These are phyloP conservation scores for Lagenidium giganteum DNA, from an alignment of 352 stramenopile species.

Conservation along the genomic window DNA sequence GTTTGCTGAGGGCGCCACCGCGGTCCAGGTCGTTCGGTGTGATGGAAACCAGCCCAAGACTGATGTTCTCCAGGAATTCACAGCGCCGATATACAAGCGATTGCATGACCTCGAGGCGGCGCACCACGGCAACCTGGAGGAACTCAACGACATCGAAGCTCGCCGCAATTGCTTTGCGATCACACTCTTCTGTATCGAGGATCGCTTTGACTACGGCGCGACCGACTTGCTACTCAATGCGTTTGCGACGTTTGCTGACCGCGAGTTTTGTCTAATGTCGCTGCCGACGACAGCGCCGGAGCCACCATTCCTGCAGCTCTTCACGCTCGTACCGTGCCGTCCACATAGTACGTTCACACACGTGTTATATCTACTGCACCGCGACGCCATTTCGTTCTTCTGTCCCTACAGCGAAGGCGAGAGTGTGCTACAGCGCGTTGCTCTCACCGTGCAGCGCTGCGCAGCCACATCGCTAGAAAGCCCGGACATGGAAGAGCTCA, in stretches of 20 bases:
- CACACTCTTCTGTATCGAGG: slow-evolving; percentile 63
- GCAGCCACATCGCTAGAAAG: slow-evolving; percentile 7
- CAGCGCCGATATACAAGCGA: no score
- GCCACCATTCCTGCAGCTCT: slow-evolving; percentile 39
- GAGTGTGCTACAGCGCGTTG: slow-evolving; percentile 25
- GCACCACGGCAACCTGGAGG: slow-evolving; percentile 8
- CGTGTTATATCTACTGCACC: slow-evolving; percentile 49
- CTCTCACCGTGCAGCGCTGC: slow-evolving; percentile 29
- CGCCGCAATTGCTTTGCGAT: slow-evolving; percentile 53
- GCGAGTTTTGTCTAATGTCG: slow-evolving; percentile 56
- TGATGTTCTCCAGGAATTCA: no score
- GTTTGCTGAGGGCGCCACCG: no score
- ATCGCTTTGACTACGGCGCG: slow-evolving; percentile 30
- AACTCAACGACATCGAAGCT: slow-evolving; percentile 32
- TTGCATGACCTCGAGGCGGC: no score
- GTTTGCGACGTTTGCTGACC: slow-evolving; percentile 42
- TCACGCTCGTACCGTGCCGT: slow-evolving; percentile 33
- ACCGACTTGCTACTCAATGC: slow-evolving; percentile 39
- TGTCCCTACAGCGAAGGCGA: slow-evolving; percentile 19
- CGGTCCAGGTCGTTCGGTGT: no score
- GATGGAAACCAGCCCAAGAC: no score
- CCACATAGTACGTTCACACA: slow-evolving; percentile 49
- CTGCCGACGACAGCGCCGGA: slow-evolving; percentile 39
- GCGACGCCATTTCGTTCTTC: slow-evolving; percentile 55
- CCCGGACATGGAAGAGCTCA: slow-evolving; percentile 10